Base-by-base conservation (phyloP, 1,284 basidiomycete genomes). In the Ustilago bromivora region DNA sequence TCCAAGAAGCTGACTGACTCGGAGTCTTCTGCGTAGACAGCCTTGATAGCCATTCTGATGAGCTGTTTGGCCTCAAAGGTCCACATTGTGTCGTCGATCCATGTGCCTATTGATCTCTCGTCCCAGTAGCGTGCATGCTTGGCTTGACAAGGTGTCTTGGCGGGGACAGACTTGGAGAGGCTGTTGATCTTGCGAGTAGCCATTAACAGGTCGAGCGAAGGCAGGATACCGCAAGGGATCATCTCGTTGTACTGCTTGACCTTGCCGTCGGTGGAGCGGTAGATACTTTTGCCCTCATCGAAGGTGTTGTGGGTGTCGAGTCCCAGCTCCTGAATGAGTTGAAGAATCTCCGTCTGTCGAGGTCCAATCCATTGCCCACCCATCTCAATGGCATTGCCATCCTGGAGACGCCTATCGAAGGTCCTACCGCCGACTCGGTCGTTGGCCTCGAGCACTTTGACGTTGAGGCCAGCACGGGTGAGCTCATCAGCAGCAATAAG, bases 311-410 rank as follows among this genome's bases (percentile, higher is more conserved):
- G 66, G 1, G 71, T 75, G 8, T 87, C 82, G 4, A 88, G 84
- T 0, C 87, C 87, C 19, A 88, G 76, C 53, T 84, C 82, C 51
- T 86, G 80, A 12, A 87, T 87, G 34, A 89, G 84, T 7, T 72
- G 68, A 23, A 88, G 88, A 51, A 87, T 87, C 19, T 88, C 88
- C 68, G 87, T 86, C 46, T 86, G 86, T 74, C 85, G 87, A 12
- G 88, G 88, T 66, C 88, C 88, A 40, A 89, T 88, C 87, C 87
- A 88, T 65, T 86, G 87, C 69, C 88, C 88, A n/a, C 88, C 88
- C 34, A 89, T 79, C 68, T 89, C 88, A 47, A 88, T 81, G 5
- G 62, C 61, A 34, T 73, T 76, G 56, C 73, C 78, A 36, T 67
- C 81, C 19, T 79, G 70, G 3, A 67, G 55, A 74, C 84, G 86